A percentile compares a stretch with the other conserved stretches of the same genome.
Conservation (phyloP, 495 filamentous ascomycete genomes). For the Chaetomium tenue region DNA sequence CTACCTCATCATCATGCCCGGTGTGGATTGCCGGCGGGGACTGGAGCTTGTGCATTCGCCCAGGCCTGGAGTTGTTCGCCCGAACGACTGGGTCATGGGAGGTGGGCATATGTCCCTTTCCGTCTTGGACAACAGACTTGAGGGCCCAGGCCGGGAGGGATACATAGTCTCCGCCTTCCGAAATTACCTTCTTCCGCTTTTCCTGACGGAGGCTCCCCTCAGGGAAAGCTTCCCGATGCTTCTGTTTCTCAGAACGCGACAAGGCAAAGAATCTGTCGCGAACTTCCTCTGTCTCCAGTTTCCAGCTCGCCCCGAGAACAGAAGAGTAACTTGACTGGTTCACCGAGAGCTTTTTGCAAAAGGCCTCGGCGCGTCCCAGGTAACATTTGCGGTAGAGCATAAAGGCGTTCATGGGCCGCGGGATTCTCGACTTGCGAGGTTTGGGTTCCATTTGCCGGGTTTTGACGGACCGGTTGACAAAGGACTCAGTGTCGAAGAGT, state of each 20-base stretch:
- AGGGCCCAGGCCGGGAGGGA: too few relatives aligned
- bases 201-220: too few relatives aligned
- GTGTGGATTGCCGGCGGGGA: too few relatives aligned
- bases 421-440: background rate
- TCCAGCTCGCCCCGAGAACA: background rate
- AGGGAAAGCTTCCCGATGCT: too few relatives aligned
- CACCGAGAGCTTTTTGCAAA: background rate
- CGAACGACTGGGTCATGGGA: too few relatives aligned
- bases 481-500: background rate
- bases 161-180: too few relatives aligned
- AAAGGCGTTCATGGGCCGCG: background rate
- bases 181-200: too few relatives aligned
- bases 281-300: background rate
- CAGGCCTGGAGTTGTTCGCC: too few relatives aligned
- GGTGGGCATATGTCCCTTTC: too few relatives aligned
- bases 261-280: background rate
- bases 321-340: background rate
- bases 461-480: background rate
- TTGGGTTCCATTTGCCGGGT: background rate
- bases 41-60: too few relatives aligned
- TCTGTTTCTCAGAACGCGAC: background rate
- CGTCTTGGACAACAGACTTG: too few relatives aligned
- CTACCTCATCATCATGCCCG: too few relatives aligned
- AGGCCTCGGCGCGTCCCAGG: background rate
- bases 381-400: slow-evolving; percentile 10